Percentiles rank a stretch among this genome's conserved stretches.
phyloP scores from a whole-genome alignment of 257 asterid species.

The Salvia hispanica region DNA sequence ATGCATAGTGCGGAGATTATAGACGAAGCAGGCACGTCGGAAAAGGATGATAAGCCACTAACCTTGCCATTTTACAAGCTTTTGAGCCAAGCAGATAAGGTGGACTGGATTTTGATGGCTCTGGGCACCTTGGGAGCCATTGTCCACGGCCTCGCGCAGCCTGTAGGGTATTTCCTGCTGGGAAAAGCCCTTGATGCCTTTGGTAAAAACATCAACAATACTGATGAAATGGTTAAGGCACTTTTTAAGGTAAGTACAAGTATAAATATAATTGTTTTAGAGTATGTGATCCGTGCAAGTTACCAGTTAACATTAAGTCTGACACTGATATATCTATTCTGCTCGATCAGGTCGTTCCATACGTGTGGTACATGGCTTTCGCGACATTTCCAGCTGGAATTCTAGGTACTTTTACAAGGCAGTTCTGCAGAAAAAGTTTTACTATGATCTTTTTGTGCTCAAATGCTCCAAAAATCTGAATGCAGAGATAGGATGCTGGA shows the following conservation, averaged over 20 bases:
- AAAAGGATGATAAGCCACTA: conserved; percentile 25
- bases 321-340: not conserved
- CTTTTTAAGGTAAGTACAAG: conserved; percentile 58
- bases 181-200: conserved; percentile 78
- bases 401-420: conserved; percentile 45
- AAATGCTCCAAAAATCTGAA: not conserved
- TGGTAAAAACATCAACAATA: conserved; percentile 55
- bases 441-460: no score
- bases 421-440: not conserved
- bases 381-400: conserved; percentile 89
- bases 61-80: conserved; percentile 55
- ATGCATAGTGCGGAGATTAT: conserved; percentile 34
- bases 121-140: conserved; percentile 70
- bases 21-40: conserved; percentile 31
- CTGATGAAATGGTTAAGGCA: conserved; percentile 64
- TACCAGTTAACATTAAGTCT: not conserved
- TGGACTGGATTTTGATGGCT: conserved; percentile 76
- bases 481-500: conserved; percentile 93
- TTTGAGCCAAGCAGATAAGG: conserved; percentile 62
- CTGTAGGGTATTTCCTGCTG: conserved; percentile 64
- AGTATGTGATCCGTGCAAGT: not conserved
- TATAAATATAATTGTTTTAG: not conserved
- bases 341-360: conserved; percentile 67
- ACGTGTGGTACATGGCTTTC: conserved; percentile 84
- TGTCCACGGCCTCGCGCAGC: conserved; percentile 82